These are phyloP conservation scores for Angomonas ambiguus DNA, from an alignment of 208 protist genomes.

Conservation along the genomic window DNA sequence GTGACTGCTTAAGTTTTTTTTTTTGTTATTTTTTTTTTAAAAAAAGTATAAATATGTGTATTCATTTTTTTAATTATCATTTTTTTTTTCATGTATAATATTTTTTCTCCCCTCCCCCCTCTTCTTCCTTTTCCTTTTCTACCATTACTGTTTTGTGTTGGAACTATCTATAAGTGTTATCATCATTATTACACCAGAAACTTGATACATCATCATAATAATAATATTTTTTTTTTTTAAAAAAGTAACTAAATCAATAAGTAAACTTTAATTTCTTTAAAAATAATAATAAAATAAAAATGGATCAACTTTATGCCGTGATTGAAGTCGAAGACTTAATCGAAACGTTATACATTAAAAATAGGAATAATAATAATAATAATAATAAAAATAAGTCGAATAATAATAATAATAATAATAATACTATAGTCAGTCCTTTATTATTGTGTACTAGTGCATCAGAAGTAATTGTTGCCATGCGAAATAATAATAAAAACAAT, in stretches of 20 bases:
- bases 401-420: neutral
- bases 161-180: too few species aligned
- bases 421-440: neutral
- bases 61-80: neutral
- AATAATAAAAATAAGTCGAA: neutral
- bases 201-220: too few species aligned
- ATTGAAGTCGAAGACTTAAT: too few species aligned
- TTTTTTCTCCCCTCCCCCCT: neutral
- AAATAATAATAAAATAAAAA: conserved; percentile 2
- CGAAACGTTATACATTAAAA: neutral
- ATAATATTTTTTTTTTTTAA: too few species aligned
- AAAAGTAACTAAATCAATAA: too few species aligned
- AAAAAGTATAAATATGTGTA: neutral
- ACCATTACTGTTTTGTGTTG: too few species aligned
- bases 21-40: conserved; percentile 11
- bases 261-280: neutral
- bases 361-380: neutral
- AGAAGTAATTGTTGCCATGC: too few species aligned
- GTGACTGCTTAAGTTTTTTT: conserved; percentile 2
- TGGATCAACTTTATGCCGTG: neutral
- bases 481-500: too few species aligned
- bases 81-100: conserved; percentile 8
- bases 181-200: too few species aligned
- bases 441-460: too few species aligned
- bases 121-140: conserved; percentile 9